Percentiles rank a stretch among this genome's conserved stretches.
These are phyloP conservation scores for Penicillium herquei DNA, from an alignment of 495 filamentous ascomycete species.

Conservation along the genomic window DNA sequence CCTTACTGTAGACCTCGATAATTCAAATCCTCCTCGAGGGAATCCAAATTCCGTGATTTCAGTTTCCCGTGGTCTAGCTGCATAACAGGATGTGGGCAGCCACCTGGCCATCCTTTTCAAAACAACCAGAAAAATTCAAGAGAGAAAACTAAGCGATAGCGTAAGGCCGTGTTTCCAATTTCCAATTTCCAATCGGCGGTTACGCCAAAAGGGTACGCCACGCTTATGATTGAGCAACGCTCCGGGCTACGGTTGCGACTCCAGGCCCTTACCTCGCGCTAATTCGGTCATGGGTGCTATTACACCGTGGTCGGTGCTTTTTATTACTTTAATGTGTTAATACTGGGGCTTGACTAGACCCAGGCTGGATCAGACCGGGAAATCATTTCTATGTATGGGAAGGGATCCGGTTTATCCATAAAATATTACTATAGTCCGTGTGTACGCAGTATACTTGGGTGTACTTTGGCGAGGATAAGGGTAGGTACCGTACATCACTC, in stretches of 20 bases:
- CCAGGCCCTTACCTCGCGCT: slow-evolving; percentile 23
- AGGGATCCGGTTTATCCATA: background rate
- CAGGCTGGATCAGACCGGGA: background rate
- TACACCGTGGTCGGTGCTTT: slow-evolving; percentile 6
- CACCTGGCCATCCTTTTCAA: background rate
- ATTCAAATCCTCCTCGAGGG: background rate
- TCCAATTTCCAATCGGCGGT: slow-evolving; percentile 12
- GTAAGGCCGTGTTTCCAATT: slow-evolving; percentile 17
- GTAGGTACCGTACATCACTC: slow-evolving; percentile 5
- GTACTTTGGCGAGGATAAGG: background rate
- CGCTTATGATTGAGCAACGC: slow-evolving; percentile 24
- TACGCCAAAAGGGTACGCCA: slow-evolving; percentile 18
- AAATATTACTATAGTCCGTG: background rate
- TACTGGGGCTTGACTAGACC: background rate
- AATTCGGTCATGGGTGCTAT: slow-evolving; percentile 7
- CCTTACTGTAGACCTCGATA: background rate
- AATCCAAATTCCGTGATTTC: no score
- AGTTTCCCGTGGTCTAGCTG: no score
- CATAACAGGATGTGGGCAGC: background rate
- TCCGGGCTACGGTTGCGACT: slow-evolving; percentile 8
- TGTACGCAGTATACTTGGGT: background rate
- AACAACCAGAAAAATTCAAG: background rate
- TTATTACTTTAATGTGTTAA: background rate
- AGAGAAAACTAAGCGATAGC: no score
- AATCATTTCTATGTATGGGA: background rate